Conservation (phyloP, 2,329 filamentous ascomycete species). For the Stachybotrys echinatus region DNA sequence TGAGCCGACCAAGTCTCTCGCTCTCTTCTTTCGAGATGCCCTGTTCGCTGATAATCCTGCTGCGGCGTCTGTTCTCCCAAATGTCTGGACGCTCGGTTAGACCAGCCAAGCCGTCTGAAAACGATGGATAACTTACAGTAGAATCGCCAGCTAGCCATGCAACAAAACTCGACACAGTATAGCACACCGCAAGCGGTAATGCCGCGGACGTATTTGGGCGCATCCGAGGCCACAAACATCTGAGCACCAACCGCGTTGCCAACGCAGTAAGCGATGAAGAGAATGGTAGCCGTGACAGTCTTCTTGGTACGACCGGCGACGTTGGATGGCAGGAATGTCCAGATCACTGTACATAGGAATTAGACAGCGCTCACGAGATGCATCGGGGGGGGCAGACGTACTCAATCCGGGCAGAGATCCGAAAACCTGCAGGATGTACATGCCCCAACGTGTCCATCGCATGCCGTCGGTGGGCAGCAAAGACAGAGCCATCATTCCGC, state of each 20-base stretch:
- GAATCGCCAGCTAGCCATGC: constrained; percentile 17
- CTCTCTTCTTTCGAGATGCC: constrained; percentile 19
- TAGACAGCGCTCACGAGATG: neutral
- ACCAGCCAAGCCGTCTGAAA: too few relatives aligned
- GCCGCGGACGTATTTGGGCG: constrained; percentile 13
- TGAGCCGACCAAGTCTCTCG: constrained; percentile 15
- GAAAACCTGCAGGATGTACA: constrained; percentile 22
- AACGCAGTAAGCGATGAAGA: constrained; percentile 16
- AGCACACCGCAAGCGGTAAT: constrained; percentile 16
- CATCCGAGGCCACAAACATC: constrained; percentile 16
- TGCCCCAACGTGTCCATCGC: constrained; percentile 24
- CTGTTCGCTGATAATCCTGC: constrained; percentile 12
- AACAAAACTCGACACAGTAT: constrained; percentile 17
- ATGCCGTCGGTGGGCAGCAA: constrained; percentile 17
- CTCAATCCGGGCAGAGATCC: constrained; percentile 18
- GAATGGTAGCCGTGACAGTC: constrained; percentile 14
- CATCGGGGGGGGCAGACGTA: constrained; percentile 3
- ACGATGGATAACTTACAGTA: constrained; percentile 20
- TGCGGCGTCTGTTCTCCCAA: constrained; percentile 18
- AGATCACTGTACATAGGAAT: constrained; percentile 17
- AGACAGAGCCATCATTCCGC: constrained; percentile 22
- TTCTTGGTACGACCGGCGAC: constrained; percentile 34
- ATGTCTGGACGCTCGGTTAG: constrained; percentile 16
- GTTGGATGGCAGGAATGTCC: constrained; percentile 28
- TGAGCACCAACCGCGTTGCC: constrained; percentile 15